Base-by-base conservation (phyloP, 441 rosid species). In the Populus hybrid region DNA sequence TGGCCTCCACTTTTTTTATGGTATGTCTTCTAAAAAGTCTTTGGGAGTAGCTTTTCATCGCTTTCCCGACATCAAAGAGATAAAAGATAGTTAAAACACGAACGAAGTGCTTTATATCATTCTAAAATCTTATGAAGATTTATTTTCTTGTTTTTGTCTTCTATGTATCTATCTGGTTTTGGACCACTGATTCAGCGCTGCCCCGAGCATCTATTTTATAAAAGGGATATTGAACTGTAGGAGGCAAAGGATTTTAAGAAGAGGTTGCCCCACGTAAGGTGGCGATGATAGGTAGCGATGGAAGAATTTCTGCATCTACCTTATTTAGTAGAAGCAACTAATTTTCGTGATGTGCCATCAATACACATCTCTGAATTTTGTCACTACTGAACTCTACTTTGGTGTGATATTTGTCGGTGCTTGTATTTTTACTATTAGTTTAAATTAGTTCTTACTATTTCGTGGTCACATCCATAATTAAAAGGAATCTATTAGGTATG, bases 1-100 rank as follows among this genome's bases (percentile, higher is more conserved):
- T 73, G 84, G 9, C 90, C 91, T 80, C 71, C 71, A 67, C 53
- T 61, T 23, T 3, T 20, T 3, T 20, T 77, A 70, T 75, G 75
- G 33, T 67, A 16, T 24, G 78, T 76, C 86, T 61, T 70, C 50
- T 7, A 5, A 26, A n/a, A 38, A 71, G 63, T 7, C 29, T 21
- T 38, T 66, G 26, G 12, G 14, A 40, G 45, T 40, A 40, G 45
- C 1, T 40, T 40, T 40, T 40, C 14, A 40, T 10, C 1, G 12
- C 3, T 40, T 11, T 40, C 12, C 7, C 14, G 45, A 40, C 14
- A 40, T 12, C 14, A 2, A 12, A 40, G 14, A 40, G 4, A 40
- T 11, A 10, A 40, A 40, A 12, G 45, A 10, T 0, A 0, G 35
- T 33, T 33, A 33, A 33, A 33, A 33, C 36, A 33, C 36, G 0